phyloP scores from a whole-genome alignment of 768 basidiomycete species.

The Phylloporus rhodoxanthus region DNA sequence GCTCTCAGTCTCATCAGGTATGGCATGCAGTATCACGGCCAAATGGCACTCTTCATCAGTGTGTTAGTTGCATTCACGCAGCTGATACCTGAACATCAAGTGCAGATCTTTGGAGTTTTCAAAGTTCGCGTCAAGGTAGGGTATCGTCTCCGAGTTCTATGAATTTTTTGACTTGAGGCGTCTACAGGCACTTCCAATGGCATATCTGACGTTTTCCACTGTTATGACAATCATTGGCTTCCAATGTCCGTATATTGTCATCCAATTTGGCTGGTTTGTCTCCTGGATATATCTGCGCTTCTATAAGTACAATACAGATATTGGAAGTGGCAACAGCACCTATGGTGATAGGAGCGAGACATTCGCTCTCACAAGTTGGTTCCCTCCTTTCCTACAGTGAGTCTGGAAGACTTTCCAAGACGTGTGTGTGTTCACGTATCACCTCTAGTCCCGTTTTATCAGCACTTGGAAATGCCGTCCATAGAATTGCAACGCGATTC shows the following conservation, averaged over 20 bases:
- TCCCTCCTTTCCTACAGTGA: conserved; percentile 92
- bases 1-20: conserved; percentile 46
- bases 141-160: conserved; percentile 7
- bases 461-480: conserved; percentile 59
- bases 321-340: conserved; percentile 53
- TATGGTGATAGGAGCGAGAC: conserved; percentile 96
- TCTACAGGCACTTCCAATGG: conserved; percentile 85
- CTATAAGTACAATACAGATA: conserved; percentile 83
- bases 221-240: conserved; percentile 77
- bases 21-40: conserved; percentile 86
- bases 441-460: conserved; percentile 62
- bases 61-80: conserved; percentile 96
- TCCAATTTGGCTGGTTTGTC: conserved; percentile 99
- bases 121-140: conserved; percentile 85
- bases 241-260: conserved; percentile 86
- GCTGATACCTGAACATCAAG: conserved; percentile 95
- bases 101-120: conserved; percentile 82
- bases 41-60: conserved; percentile 84
- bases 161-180: conserved; percentile 1
- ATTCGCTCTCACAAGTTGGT: conserved; percentile 92
- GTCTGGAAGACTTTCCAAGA: conserved; percentile 27
- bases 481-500: conserved; percentile 60
- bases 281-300: conserved; percentile 95
- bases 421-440: conserved; percentile 2
- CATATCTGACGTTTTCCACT: conserved; percentile 85